Conservation (phyloP, 2,329 filamentous ascomycete genomes). For the Fusarium aywerte region DNA sequence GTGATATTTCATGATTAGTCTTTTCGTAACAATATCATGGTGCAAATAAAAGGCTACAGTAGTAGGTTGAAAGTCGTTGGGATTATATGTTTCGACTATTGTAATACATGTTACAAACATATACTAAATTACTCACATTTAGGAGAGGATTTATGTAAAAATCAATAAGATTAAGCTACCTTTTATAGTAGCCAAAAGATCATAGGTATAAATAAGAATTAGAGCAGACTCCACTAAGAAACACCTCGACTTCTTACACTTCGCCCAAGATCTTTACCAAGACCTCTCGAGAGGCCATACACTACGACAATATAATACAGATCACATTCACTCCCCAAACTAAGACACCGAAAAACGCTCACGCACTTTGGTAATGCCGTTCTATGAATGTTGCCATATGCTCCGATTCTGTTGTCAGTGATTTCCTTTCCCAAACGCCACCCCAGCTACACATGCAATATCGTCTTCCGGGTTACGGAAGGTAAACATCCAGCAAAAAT, state of each 20-base stretch:
- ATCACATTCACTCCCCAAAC: not conserved
- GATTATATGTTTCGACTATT: not conserved
- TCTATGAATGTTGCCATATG: slow-evolving; percentile 27
- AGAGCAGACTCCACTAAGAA: too few relatives aligned
- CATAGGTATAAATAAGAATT: too few relatives aligned
- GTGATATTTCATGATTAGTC: not conserved
- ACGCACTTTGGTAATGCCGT: not conserved
- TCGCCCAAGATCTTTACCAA: not conserved
- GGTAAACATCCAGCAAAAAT: slow-evolving; percentile 14
- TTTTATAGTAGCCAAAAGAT: too few relatives aligned
- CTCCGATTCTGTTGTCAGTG: slow-evolving; percentile 18
- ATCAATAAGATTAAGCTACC: too few relatives aligned
- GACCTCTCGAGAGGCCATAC: not conserved
- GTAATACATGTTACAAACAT: not conserved
- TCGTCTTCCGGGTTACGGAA: slow-evolving; percentile 18
- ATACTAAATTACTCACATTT: not conserved
- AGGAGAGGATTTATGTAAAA: not conserved
- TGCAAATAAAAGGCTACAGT: too few relatives aligned
- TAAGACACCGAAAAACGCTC: not conserved
- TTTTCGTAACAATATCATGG: not conserved
- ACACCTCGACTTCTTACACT: not conserved
- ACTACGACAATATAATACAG: not conserved
- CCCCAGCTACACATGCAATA: slow-evolving; percentile 32
- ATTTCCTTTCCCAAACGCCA: slow-evolving; percentile 34
- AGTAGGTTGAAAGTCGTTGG: too few relatives aligned